Evolutionary conservation across 306 rosid genomes (phyloP).

Genomic region (Cicer pinnatifidum): DNA sequence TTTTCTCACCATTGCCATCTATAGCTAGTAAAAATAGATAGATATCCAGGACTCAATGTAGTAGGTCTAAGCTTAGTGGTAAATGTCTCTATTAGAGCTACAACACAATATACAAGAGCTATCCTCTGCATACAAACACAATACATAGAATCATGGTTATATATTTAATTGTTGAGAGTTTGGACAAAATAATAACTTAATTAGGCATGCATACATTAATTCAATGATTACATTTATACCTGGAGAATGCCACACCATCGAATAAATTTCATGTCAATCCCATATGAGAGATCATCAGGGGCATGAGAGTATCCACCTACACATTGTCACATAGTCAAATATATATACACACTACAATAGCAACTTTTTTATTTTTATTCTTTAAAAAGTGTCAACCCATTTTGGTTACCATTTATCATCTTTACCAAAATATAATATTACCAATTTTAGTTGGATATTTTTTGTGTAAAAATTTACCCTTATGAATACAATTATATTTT

Average conservation of each 20-base stretch:
- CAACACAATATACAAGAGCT: constrained; percentile 76
- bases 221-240: constrained; percentile 47
- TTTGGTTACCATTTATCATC: no score
- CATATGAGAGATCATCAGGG: constrained; percentile 66
- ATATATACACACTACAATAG: not conserved
- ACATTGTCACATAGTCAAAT: not conserved
- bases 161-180: constrained; percentile 31
- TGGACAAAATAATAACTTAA: not conserved
- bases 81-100: constrained; percentile 74
- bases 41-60: constrained; percentile 49
- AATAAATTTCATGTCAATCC: constrained; percentile 77
- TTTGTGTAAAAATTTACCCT: no score
- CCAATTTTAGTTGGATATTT: no score
- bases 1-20: constrained; percentile 77
- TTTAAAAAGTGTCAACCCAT: no score
- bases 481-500: no score
- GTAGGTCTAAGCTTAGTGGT: constrained; percentile 74
- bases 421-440: no score
- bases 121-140: constrained; percentile 66
- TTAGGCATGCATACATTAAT: not conserved
- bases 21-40: constrained; percentile 74
- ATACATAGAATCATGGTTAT: constrained; percentile 41
- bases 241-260: constrained; percentile 94
- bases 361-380: not conserved
- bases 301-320: constrained; percentile 91